Percentiles rank a stretch among this genome's conserved stretches.
Conservation (phyloP, 2,329 filamentous ascomycete species). For the Raffaelea deltoideospora region DNA sequence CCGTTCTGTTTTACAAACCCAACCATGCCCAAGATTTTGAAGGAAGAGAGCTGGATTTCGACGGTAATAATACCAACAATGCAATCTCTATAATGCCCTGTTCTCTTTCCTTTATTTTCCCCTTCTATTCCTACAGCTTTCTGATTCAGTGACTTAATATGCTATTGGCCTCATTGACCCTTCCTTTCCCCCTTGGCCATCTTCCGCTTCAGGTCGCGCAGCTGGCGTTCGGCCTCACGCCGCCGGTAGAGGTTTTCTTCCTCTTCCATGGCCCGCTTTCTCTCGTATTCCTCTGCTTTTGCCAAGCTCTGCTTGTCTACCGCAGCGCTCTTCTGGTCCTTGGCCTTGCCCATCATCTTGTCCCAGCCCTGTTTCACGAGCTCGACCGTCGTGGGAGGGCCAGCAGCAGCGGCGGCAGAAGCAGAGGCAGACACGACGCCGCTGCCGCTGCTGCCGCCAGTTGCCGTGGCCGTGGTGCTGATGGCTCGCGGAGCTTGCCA, state of each 20-base stretch:
- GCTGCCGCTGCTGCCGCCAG: no score
- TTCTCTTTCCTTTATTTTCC: no score
- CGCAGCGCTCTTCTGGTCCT: conserved; percentile 7
- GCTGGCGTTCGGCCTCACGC: conserved; percentile 9
- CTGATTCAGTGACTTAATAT: no score
- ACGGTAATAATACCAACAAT: no score
- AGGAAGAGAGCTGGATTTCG: no score
- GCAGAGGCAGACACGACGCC: not conserved
- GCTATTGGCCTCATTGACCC: no score
- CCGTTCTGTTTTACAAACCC: no score
- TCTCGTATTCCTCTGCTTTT: conserved; percentile 15
- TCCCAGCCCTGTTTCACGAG: conserved; percentile 9
- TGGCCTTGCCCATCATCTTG: conserved; percentile 9
- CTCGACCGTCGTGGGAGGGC: conserved; percentile 5
- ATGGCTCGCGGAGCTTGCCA: conserved; percentile 19
- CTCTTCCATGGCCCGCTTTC: conserved; percentile 50
- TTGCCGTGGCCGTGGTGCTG: conserved; percentile 10
- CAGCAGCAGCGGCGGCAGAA: conserved; percentile 6
- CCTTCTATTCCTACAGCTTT: no score
- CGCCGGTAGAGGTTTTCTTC: conserved; percentile 10
- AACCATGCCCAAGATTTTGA: no score
- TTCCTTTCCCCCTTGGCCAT: conserved; percentile 2
- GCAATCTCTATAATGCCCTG: no score
- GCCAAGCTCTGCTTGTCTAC: conserved; percentile 4
- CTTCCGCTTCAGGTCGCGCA: conserved; percentile 8